A percentile compares a stretch with the other conserved stretches of the same genome.
Evolutionary conservation across 129 eudicot genomes (phyloP).

Genomic region (Heracleum sosnowskyi): DNA sequence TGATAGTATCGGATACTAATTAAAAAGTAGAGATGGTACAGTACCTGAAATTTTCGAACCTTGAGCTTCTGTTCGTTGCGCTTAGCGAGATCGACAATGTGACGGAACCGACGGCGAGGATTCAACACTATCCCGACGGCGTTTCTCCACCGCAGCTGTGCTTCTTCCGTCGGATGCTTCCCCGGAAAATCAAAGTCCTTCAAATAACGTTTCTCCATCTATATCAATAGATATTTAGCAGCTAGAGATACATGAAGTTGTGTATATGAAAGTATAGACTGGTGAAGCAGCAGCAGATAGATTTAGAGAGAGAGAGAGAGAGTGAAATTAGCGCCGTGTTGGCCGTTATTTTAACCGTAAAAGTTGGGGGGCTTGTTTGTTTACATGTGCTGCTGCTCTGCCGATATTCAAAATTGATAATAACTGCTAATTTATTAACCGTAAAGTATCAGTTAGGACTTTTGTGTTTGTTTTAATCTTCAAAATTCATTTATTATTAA

Average conservation of each 20-base stretch:
- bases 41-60: conserved; percentile 35
- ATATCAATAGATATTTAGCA: not conserved
- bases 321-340: not conserved
- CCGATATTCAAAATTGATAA: not conserved
- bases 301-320: not conserved
- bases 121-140: conserved; percentile 60
- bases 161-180: conserved; percentile 48
- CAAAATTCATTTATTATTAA: too few relatives aligned
- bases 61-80: conserved; percentile 38
- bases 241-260: too few relatives aligned
- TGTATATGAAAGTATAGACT: not conserved
- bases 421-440: too few relatives aligned
- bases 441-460: too few relatives aligned
- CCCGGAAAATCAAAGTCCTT: conserved; percentile 54
- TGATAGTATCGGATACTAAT: not conserved
- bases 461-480: too few relatives aligned
- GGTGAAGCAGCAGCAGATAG: not conserved
- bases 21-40: not conserved
- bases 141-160: conserved; percentile 49
- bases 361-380: not conserved
- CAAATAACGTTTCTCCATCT: conserved; percentile 19
- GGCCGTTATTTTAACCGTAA: not conserved
- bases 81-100: conserved; percentile 55
- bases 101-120: conserved; percentile 66
- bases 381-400: not conserved